Conservation (phyloP, 441 rosid species). For the Gossypium davidsonii region DNA sequence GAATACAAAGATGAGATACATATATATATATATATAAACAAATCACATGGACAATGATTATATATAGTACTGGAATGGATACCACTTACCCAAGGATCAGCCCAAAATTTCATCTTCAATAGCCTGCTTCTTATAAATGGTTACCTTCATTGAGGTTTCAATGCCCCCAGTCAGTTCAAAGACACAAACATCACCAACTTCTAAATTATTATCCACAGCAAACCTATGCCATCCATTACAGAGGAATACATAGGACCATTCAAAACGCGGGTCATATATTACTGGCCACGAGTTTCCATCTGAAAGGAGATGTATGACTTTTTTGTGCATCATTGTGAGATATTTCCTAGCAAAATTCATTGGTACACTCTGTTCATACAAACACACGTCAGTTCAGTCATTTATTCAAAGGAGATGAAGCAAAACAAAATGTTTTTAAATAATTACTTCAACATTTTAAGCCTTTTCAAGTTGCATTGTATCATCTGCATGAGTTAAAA, state of each 20-base stretch:
- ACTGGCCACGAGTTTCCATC: conserved; percentile 11
- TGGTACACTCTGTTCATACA: conserved; percentile 1
- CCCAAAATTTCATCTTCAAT: neutral
- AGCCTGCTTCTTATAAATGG: conserved; percentile 18
- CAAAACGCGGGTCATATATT: neutral
- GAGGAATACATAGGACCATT: neutral
- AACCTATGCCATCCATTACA: conserved; percentile 7
- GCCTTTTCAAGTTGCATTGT: neutral
- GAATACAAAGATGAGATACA: no score
- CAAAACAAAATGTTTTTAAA: neutral
- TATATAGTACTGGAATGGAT: no score
- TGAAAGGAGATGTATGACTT: neutral
- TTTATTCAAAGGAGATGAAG: neutral
- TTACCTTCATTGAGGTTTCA: conserved; percentile 4
- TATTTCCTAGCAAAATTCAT: neutral
- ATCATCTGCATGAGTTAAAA: neutral
- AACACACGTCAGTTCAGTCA: neutral
- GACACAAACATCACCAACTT: conserved; percentile 11
- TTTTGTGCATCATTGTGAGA: neutral
- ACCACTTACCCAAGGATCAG: neutral
- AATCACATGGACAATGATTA: no score
- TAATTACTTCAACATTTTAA: neutral
- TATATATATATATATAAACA: no score
- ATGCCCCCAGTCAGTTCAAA: conserved; percentile 2
- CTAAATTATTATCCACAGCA: conserved; percentile 3